Conservation (phyloP, 1,284 basidiomycete species). For the Blastosporella zonata region DNA sequence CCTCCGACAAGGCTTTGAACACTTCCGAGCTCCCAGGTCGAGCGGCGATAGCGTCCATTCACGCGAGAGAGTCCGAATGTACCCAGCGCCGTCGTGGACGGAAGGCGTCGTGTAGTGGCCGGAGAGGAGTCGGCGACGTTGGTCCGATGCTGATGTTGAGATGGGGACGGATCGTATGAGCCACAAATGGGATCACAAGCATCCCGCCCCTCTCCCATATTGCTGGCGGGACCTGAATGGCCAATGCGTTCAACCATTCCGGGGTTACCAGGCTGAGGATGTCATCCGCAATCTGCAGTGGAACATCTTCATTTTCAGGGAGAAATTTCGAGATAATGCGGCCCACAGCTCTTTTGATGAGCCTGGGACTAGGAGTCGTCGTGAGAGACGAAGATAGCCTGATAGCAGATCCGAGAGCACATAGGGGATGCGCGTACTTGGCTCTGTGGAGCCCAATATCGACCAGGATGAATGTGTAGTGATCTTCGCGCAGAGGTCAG, state of each 20-base stretch:
- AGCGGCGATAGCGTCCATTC: conserved; percentile 79
- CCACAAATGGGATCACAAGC: conserved; percentile 60
- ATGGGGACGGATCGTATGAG: conserved; percentile 37
- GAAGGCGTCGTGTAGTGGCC: conserved; percentile 54
- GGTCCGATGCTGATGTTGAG: conserved; percentile 44
- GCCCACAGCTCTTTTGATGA: conserved; percentile 58
- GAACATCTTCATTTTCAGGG: conserved; percentile 66
- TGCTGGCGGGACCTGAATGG: conserved; percentile 34
- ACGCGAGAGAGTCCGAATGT: conserved; percentile 44
- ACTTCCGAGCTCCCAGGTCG: conserved; percentile 72
- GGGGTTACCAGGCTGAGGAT: conserved; percentile 37
- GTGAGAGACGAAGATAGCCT: conserved; percentile 56
- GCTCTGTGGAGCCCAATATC: conserved; percentile 23
- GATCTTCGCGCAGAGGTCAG: conserved; percentile 47
- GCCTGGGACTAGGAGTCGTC: conserved; percentile 50
- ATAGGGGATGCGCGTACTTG: conserved; percentile 27
- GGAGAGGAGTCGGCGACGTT: conserved; percentile 39
- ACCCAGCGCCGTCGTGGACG: conserved; percentile 33
- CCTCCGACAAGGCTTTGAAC: conserved; percentile 63
- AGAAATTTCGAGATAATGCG: conserved; percentile 53
- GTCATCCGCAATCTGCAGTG: conserved; percentile 36
- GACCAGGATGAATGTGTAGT: conserved; percentile 51
- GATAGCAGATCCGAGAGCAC: conserved; percentile 49
- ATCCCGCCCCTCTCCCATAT: conserved; percentile 55
- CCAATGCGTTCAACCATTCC: conserved; percentile 38